phyloP scores from a whole-genome alignment of 805 yeast species.

The Ogataea nakhonphanomensis region DNA sequence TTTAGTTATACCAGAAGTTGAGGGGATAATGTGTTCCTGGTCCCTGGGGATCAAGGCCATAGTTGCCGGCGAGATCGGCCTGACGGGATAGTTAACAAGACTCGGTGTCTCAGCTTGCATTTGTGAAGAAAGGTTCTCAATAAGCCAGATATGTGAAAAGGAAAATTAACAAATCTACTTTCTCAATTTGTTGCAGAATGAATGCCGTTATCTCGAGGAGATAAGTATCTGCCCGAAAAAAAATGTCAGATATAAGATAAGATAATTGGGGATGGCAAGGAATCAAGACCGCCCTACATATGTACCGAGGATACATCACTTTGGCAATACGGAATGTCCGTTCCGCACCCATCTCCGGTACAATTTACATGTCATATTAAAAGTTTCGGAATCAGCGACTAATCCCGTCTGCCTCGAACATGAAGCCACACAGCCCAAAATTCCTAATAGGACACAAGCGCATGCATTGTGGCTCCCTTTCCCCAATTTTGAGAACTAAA shows the following conservation, averaged over 20 bases:
- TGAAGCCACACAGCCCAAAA: conserved; percentile 6
- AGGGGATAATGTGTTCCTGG: conserved; percentile 23
- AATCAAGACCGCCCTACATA: too few relatives aligned
- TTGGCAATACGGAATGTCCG: too few relatives aligned
- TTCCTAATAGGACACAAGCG: conserved; percentile 7
- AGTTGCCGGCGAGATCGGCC: conserved; percentile 15
- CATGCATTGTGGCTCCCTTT: conserved; percentile 1
- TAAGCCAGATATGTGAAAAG: neutral
- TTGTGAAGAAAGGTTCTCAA: neutral
- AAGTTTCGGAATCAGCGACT: too few relatives aligned
- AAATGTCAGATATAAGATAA: conserved; percentile 12
- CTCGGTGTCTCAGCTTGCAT: conserved; percentile 6
- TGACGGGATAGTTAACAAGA: conserved; percentile 28
- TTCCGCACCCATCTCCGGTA: too few relatives aligned
- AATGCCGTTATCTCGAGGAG: conserved; percentile 12
- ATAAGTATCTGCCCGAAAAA: conserved; percentile 11
- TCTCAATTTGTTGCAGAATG: conserved; percentile 12
- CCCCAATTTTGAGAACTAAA: neutral
- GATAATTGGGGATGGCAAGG: conserved; percentile 1
- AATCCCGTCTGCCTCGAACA: neutral
- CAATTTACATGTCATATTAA: too few relatives aligned
- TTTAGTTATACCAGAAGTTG: conserved; percentile 18
- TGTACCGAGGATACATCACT: too few relatives aligned
- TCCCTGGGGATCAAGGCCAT: conserved; percentile 18
- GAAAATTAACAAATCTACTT: conserved; percentile 7